A percentile compares a stretch with the other conserved stretches of the same genome.
These are phyloP conservation scores for Trifolium fragiferum DNA, from an alignment of 306 rosid species.

Conservation along the genomic window DNA sequence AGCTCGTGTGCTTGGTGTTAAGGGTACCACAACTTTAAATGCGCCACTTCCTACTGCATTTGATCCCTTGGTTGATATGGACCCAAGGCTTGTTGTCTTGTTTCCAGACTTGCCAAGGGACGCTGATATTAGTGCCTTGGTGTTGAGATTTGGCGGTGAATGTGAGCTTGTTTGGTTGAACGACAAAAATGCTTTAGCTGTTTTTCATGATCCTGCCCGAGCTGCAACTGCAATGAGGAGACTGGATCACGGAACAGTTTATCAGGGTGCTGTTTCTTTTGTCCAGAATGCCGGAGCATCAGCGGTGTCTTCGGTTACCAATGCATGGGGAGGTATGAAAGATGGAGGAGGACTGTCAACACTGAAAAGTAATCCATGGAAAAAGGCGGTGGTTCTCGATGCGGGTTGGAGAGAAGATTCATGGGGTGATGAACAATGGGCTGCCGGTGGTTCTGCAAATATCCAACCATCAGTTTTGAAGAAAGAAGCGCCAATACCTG, in stretches of 20 bases:
- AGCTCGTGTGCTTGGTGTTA: slow-evolving; percentile 73
- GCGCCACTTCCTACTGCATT: slow-evolving; percentile 60
- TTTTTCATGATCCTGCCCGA: slow-evolving; percentile 85
- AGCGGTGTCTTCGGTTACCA: slow-evolving; percentile 49
- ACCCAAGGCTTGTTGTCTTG: slow-evolving; percentile 88
- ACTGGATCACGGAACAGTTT: slow-evolving; percentile 83
- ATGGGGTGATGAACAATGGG: slow-evolving; percentile 74
- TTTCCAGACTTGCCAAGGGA: slow-evolving; percentile 93
- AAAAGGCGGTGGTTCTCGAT: slow-evolving; percentile 69
- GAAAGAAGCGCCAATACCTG: slow-evolving; percentile 72
- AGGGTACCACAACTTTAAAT: slow-evolving; percentile 64
- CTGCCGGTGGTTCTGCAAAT: slow-evolving; percentile 55
- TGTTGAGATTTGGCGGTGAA: slow-evolving; percentile 91
- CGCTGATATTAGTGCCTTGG: slow-evolving; percentile 86
- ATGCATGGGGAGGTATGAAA: slow-evolving; percentile 78
- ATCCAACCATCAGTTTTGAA: slow-evolving; percentile 69
- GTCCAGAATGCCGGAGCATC: slow-evolving; percentile 50
- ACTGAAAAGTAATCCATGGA: slow-evolving; percentile 72
- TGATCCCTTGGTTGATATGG: slow-evolving; percentile 88
- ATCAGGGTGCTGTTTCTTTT: slow-evolving; percentile 73
- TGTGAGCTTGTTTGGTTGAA: slow-evolving; percentile 97
- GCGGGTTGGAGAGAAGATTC: slow-evolving; percentile 71
- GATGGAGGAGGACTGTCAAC: slow-evolving; percentile 57
- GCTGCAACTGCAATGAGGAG: slow-evolving; percentile 99
- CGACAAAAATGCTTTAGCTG: slow-evolving; percentile 92